Base-by-base conservation (phyloP, 1,284 basidiomycete genomes). In the Hemileia vastatrix region DNA sequence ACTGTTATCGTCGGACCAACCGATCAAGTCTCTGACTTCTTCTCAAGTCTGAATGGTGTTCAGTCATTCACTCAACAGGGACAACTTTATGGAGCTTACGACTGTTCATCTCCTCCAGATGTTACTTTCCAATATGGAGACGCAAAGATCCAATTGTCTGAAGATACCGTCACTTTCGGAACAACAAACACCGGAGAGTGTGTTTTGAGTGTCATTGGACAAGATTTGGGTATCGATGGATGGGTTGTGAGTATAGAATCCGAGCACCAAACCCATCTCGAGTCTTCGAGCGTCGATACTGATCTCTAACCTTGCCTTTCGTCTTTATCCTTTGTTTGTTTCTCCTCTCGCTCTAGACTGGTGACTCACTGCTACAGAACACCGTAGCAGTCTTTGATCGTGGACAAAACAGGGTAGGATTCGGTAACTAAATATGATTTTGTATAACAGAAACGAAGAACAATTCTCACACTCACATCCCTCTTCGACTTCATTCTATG, bases 1-100 rank as follows among this genome's bases (percentile, higher is more conserved):
- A 72, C 73, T 40, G 57, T 74, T 62, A 70, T 74, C 36, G 66
- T 70, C 19, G 73, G 68, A 3, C 71, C 72, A 24, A 69, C 66
- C 15, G 53, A 45, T 47, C 64, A 70, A 64, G 72, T 70, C 18
- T 58, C 66, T 59, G 11, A 47, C 18, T 63, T 74, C 47, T 71
- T 71, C 60, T 55, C 43, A 45, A 40, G 36, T 45, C 64, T 75
- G 33, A n/a, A n/a, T 9, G 68, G 69, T 50, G 54, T 72, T 55
- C 54, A 62, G 8, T 63, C 68, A 19, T 67, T 68, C 57, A 64
- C 44, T 19, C 62, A 70, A 63, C 57, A 64, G 51, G 69, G 68
- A 33, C 50, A 54, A 18, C 56, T 60, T 31, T 70, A 72, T 65
- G 71, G 65, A 19, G 59, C 65, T 54, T 73, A 66, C 68, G 65